Evolutionary conservation across 345 rosid genomes (phyloP), one percentile per base, ranked within the genome.

Genomic region (Kernera saxatilis): DNA sequence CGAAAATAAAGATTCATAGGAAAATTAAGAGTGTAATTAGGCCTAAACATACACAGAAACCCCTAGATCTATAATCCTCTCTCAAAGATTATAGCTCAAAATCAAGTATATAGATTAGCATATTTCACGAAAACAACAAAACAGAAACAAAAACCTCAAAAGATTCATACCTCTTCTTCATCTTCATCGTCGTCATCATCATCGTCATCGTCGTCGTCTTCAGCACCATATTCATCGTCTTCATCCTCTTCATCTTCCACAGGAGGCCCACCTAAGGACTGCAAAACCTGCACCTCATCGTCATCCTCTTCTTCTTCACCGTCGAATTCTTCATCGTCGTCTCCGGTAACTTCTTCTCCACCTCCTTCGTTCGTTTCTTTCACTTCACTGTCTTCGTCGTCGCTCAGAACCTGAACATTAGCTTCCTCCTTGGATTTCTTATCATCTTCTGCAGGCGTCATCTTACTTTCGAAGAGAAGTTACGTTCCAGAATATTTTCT

Each of bases 231-330:
- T 0, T 61, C 93, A 0, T 66, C 87, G 0, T 76, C 85, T 0
- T 83, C 85, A 0, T 71, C 90, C 0, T 76, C 88, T 0, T 81
- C 86, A 0, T 69, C 87, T 0, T 77, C 90, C n/a, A n/a, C n/a
- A n/a, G n/a, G n/a, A n/a, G n/a, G n/a, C n/a, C n/a, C n/a, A n/a
- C n/a, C n/a, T n/a, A n/a, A n/a, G n/a, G n/a, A n/a, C n/a, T n/a
- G n/a, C n/a, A n/a, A n/a, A n/a, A n/a, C n/a, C n/a, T n/a, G n/a
- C n/a, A n/a, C n/a, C n/a, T n/a, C 93, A 1, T 83, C 85, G 0
- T 84, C 92, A 0, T 85, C 90, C 2, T 84, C 91, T 41, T 82
- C 85, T 44, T 73, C 92, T 14, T 74, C 86, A 8, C 69, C 89
- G 12, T 82, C 87, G 2, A 79, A 82, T 0, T 75, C 85, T 1